Conservation (phyloP, 2,329 filamentous ascomycete genomes). For the Exophiala xenobiotica region DNA sequence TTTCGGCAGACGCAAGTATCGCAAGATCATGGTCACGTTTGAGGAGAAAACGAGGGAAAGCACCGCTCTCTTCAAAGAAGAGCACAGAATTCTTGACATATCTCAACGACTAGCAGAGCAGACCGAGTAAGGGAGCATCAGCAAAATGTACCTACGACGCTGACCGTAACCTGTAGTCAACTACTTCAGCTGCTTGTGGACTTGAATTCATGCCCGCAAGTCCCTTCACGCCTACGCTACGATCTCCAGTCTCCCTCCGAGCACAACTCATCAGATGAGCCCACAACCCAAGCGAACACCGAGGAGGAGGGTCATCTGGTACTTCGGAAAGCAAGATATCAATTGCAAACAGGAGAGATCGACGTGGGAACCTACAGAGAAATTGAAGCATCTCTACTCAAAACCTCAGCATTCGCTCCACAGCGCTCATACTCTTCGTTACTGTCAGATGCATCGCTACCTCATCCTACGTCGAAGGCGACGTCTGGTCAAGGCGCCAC, state of each 20-base stretch:
- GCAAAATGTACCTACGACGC: conserved; percentile 12
- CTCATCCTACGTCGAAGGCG: conserved; percentile 6
- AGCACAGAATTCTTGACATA: conserved; percentile 76
- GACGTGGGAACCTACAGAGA: conserved; percentile 38
- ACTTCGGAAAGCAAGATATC: conserved; percentile 41
- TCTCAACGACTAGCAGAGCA: conserved; percentile 83
- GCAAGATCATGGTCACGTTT: conserved; percentile 78
- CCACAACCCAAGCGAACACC: conserved; percentile 7
- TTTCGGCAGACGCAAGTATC: conserved; percentile 75
- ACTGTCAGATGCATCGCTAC: conserved; percentile 5
- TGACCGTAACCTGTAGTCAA: conserved; percentile 57
- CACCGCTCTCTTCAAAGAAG: conserved; percentile 64
- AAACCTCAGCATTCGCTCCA: conserved; percentile 42
- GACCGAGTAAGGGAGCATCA: conserved; percentile 71
- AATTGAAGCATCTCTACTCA: conserved; percentile 41
- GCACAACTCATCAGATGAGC: conserved; percentile 49
- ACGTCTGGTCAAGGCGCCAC: conserved; percentile 25
- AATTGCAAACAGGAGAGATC: conserved; percentile 39
- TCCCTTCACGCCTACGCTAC: conserved; percentile 72
- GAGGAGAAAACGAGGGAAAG: conserved; percentile 75
- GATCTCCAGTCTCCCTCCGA: conserved; percentile 57
- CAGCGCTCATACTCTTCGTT: conserved; percentile 31
- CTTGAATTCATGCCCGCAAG: conserved; percentile 78
- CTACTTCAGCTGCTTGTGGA: conserved; percentile 85
- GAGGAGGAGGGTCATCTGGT: conserved; percentile 30